Percentiles rank a stretch among this genome's conserved stretches.
phyloP scores from a whole-genome alignment of 1,139 yeast species.

The Yarrowia galli region DNA sequence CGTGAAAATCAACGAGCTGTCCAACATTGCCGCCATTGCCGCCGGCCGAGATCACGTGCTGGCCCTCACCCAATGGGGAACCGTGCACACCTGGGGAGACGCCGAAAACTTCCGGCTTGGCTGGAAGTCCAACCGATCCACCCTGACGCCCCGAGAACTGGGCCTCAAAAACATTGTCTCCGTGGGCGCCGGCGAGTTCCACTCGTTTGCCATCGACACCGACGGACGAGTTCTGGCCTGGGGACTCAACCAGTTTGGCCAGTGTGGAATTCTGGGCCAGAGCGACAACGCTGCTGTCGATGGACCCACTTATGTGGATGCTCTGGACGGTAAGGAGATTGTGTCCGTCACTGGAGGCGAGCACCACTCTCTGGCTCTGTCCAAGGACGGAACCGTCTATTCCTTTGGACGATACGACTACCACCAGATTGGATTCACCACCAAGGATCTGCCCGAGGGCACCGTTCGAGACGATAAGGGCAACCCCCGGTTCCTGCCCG shows the following conservation, averaged over 20 bases:
- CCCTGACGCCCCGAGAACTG: slow-evolving; percentile 40
- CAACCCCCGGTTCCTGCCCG: slow-evolving; percentile 59
- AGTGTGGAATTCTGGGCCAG: slow-evolving; percentile 92
- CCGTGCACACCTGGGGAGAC: slow-evolving; percentile 96
- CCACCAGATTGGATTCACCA: slow-evolving; percentile 85
- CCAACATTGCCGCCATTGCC: slow-evolving; percentile 82
- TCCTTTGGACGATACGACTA: slow-evolving; percentile 93
- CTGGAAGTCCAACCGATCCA: slow-evolving; percentile 51
- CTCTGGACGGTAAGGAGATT: slow-evolving; percentile 64
- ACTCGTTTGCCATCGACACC: slow-evolving; percentile 87
- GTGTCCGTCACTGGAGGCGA: slow-evolving; percentile 86
- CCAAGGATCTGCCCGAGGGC: slow-evolving; percentile 70
- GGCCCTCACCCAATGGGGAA: slow-evolving; percentile 82
- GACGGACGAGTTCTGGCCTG: slow-evolving; percentile 78
- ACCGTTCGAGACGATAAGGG: slow-evolving; percentile 37
- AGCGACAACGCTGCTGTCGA: slow-evolving; percentile 63
- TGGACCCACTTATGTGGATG: slow-evolving; percentile 70
- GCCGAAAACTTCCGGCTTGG: slow-evolving; percentile 95
- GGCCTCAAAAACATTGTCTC: slow-evolving; percentile 71
- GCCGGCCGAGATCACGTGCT: slow-evolving; percentile 92
- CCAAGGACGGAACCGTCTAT: slow-evolving; percentile 73
- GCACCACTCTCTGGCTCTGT: slow-evolving; percentile 85
- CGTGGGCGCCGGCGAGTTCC: slow-evolving; percentile 94
- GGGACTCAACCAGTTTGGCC: slow-evolving; percentile 98
- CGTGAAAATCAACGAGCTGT: slow-evolving; percentile 64